phyloP scores from a whole-genome alignment of 2,329 filamentous ascomycete genomes.

The Emergomyces orientalis region DNA sequence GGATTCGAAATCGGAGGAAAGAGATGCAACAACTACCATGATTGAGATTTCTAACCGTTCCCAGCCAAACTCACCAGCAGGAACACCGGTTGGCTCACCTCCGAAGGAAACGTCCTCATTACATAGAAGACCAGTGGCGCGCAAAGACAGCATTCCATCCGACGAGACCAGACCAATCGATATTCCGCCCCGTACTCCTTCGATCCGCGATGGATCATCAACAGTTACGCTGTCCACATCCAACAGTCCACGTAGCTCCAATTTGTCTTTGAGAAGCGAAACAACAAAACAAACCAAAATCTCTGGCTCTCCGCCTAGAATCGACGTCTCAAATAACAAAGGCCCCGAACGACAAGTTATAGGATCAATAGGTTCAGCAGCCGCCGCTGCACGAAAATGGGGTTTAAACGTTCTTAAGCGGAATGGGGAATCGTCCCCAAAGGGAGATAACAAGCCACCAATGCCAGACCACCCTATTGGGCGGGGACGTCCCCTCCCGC shows the following conservation, averaged over 20 bases:
- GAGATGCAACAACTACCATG: slow-evolving; percentile 55
- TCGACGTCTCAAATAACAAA: slow-evolving; percentile 20
- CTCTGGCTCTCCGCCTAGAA: slow-evolving; percentile 11
- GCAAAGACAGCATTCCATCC: slow-evolving; percentile 43
- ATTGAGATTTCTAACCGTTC: slow-evolving; percentile 58
- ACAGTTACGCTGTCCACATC: background rate
- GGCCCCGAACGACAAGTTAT: slow-evolving; percentile 31
- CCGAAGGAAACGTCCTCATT: slow-evolving; percentile 28
- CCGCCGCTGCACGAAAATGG: slow-evolving; percentile 53
- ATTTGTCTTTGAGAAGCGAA: slow-evolving; percentile 4
- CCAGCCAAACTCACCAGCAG: slow-evolving; percentile 45
- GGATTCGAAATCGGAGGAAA: slow-evolving; percentile 46
- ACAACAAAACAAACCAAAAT: background rate
- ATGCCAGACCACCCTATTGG: slow-evolving; percentile 64
- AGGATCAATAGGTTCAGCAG: slow-evolving; percentile 40
- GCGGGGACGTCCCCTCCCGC: slow-evolving; percentile 69
- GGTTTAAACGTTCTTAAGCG: slow-evolving; percentile 42
- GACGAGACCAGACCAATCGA: slow-evolving; percentile 14
- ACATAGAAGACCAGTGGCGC: slow-evolving; percentile 27
- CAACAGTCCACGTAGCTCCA: background rate
- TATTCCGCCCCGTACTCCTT: slow-evolving; percentile 29
- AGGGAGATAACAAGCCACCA: slow-evolving; percentile 33
- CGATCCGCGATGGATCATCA: background rate
- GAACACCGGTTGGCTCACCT: slow-evolving; percentile 40
- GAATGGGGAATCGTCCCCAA: slow-evolving; percentile 30